phyloP scores from a whole-genome alignment of 768 basidiomycete genomes.

The Tricholoma sp. region DNA sequence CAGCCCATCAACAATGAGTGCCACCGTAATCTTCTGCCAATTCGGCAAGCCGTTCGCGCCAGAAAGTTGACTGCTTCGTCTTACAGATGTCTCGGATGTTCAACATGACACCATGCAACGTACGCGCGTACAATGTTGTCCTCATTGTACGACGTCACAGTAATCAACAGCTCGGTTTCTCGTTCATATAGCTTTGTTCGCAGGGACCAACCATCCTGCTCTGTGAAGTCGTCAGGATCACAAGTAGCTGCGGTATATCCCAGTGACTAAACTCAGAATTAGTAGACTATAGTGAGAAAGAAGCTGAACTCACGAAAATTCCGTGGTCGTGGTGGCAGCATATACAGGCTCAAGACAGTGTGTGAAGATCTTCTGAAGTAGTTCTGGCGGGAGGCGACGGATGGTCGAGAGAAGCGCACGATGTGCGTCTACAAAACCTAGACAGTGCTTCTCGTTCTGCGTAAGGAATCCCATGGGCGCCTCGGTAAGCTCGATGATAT shows the following conservation, averaged over 20 bases:
- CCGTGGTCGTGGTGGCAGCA: constrained; percentile 64
- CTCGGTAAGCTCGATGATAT: too few relatives aligned
- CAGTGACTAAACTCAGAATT: constrained; percentile 57
- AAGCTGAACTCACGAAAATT: constrained; percentile 72
- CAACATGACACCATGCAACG: constrained; percentile 92
- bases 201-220: constrained; percentile 77
- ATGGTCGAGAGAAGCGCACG: too few relatives aligned
- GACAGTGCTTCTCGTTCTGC: too few relatives aligned
- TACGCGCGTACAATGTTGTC: constrained; percentile 83
- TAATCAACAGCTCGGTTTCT: constrained; percentile 89
- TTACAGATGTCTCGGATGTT: constrained; percentile 98
- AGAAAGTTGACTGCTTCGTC: constrained; percentile 90
- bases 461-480: too few relatives aligned
- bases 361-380: too few relatives aligned
- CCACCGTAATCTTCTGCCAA: constrained; percentile 91
- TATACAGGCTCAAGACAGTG: constrained; percentile 80
- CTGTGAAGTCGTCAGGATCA: constrained; percentile 85
- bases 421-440: too few relatives aligned
- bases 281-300: background rate
- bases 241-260: constrained; percentile 88
- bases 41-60: constrained; percentile 79
- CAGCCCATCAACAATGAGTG: constrained; percentile 87
- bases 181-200: constrained; percentile 85
- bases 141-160: constrained; percentile 90
- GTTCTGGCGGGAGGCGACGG: too few relatives aligned